Conservation (phyloP, 352 stramenopile genomes). For the Blastocystis sp. region DNA sequence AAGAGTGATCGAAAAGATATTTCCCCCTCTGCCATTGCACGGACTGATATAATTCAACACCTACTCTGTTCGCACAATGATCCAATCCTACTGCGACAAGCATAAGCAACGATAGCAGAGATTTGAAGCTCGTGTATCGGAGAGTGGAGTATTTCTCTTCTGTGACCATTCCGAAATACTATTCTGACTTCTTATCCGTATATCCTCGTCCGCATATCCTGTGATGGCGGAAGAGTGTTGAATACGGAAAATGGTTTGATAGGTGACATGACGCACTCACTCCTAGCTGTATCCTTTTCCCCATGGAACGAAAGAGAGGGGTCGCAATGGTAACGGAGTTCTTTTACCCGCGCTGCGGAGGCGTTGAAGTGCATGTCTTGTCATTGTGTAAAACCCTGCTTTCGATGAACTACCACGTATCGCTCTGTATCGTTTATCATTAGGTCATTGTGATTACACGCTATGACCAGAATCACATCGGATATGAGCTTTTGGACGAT, state of each 20-base stretch:
- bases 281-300: too few relatives aligned
- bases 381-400: constrained; percentile 81
- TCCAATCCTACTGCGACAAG: not conserved
- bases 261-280: not conserved
- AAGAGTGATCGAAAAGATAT: constrained; percentile 20
- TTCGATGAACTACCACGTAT: constrained; percentile 69
- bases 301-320: not conserved
- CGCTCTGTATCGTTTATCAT: constrained; percentile 62
- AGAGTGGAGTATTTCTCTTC: not conserved
- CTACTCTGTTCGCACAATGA: not conserved
- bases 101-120: not conserved
- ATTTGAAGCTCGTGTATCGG: not conserved
- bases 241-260: too few relatives aligned
- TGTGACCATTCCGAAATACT: not conserved
- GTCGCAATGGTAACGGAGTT: constrained; percentile 87
- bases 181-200: too few relatives aligned
- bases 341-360: constrained; percentile 84
- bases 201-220: too few relatives aligned
- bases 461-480: constrained; percentile 64
- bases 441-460: constrained; percentile 49
- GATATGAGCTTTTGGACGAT: constrained; percentile 83
- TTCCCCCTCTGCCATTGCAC: constrained; percentile 29
- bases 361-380: constrained; percentile 93
- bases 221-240: too few relatives aligned
- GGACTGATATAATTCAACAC: constrained; percentile 49